Percentiles rank a stretch among this genome's conserved stretches.
Evolutionary conservation across 257 asterid genomes (phyloP).

Genomic region (Solanum chiquidenum): DNA sequence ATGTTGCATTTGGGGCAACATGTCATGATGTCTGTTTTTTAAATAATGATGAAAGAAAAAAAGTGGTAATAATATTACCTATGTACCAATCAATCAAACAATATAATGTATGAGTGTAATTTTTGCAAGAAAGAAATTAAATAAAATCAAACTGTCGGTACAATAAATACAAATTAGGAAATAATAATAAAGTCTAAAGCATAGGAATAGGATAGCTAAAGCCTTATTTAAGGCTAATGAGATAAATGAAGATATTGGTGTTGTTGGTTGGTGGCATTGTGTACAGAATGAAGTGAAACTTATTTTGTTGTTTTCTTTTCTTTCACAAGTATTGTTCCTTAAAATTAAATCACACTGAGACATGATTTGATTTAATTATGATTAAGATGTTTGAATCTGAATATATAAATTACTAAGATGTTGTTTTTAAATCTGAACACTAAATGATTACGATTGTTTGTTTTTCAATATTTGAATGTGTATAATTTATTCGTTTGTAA

Average conservation of each 20-base stretch:
- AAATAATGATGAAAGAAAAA: neutral
- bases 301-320: neutral
- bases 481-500: neutral
- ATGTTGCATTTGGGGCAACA: neutral
- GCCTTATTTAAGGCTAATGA: neutral
- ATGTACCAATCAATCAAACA: neutral
- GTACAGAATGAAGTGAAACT: neutral
- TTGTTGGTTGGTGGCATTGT: neutral
- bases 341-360: neutral
- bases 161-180: neutral
- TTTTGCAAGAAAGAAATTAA: neutral
- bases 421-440: no score
- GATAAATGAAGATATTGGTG: neutral
- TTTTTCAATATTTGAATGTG: neutral
- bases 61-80: neutral
- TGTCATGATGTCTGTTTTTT: neutral
- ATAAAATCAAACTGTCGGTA: neutral
- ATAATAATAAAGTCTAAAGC: neutral
- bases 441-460: rapidly evolving
- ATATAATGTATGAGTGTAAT: neutral
- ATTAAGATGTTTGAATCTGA: no score
- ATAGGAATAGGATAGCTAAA: neutral
- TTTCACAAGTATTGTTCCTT: neutral
- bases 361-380: no score
- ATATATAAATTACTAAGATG: no score